Evolutionary conservation across 148 eudicot genomes (phyloP).

Genomic region (Pharnaceum exiguum): DNA sequence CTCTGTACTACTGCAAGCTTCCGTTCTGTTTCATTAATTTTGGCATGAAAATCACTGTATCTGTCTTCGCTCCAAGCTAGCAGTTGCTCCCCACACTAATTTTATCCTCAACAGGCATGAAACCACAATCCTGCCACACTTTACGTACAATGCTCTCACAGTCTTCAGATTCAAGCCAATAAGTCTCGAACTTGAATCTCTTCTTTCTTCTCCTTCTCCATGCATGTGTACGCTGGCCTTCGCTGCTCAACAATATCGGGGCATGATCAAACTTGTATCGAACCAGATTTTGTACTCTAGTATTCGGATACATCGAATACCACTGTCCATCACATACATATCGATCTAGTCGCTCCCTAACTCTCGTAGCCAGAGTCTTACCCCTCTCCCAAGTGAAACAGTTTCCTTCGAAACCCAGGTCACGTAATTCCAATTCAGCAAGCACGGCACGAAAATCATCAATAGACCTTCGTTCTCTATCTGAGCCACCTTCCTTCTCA

Average conservation of each 20-base stretch:
- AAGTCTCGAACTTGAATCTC: neutral
- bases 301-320: neutral
- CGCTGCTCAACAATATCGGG: neutral
- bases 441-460: neutral
- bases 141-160: neutral
- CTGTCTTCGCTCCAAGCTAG: neutral
- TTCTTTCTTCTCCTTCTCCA: no score
- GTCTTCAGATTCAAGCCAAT: neutral
- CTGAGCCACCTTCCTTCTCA: neutral
- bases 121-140: fast-evolving
- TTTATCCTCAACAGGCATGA: fast-evolving
- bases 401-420: neutral
- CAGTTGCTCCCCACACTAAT: fast-evolving
- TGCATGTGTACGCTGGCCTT: neutral
- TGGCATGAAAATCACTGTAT: neutral
- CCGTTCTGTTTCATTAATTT: neutral
- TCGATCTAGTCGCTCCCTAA: neutral
- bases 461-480: no score
- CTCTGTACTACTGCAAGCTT: neutral
- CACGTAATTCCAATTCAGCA: neutral
- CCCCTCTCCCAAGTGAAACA: neutral
- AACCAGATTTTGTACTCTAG: neutral
- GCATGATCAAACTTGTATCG: neutral
- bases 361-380: fast-evolving
- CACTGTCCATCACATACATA: neutral